phyloP scores from a whole-genome alignment of 306 rosid species.

The Leucaena leucocephala region DNA sequence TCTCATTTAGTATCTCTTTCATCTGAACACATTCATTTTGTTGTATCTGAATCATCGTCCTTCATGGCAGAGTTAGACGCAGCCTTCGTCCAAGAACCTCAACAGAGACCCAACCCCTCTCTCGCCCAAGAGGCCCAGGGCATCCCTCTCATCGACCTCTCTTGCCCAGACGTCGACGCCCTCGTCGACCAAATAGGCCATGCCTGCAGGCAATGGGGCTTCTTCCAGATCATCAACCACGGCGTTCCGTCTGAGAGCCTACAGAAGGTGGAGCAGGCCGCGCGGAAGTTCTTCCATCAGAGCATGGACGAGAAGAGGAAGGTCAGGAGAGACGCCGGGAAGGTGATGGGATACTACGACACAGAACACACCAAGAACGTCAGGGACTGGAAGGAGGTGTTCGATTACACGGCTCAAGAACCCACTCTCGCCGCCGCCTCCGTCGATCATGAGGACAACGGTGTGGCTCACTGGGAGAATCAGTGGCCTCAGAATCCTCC shows the following conservation, averaged over 20 bases:
- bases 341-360: no score
- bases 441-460: neutral
- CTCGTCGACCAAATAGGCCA: conserved; percentile 35
- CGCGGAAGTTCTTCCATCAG: neutral
- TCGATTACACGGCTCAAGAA: no score
- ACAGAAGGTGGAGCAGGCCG: neutral
- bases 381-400: no score
- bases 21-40: neutral
- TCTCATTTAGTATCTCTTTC: neutral
- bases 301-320: neutral
- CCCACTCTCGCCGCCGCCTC: conserved; percentile 40
- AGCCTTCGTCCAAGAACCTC: conserved; percentile 58
- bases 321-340: neutral
- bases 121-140: conserved; percentile 30
- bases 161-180: neutral
- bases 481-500: conserved; percentile 73
- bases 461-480: conserved; percentile 24
- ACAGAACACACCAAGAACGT: no score
- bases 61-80: conserved; percentile 60
- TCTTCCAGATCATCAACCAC: neutral
- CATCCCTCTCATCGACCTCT: conserved; percentile 65
- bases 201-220: conserved; percentile 47
- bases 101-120: conserved; percentile 57
- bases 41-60: neutral
- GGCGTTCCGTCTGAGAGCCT: neutral